Base-by-base conservation (phyloP, 2,329 filamentous ascomycete genomes). In the Aquanectria penicillioides region DNA sequence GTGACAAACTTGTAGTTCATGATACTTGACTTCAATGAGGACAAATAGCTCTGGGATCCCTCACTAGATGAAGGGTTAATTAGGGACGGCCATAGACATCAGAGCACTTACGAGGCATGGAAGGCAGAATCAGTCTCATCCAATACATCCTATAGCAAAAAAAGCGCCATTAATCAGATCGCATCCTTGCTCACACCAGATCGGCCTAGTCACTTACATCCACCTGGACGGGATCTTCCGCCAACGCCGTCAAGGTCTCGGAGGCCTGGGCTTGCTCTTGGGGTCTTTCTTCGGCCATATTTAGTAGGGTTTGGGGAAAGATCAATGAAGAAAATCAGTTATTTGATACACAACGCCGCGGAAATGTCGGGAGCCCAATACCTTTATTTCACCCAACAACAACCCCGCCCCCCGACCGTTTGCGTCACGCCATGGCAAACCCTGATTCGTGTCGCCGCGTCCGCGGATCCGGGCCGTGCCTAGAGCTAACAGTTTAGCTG, bases 1-100 rank as follows among this genome's bases (percentile, higher is more conserved):
- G 11, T 9, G 7, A 28, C 57, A 6, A 38, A 59, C 57, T 54
- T 59, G 44, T 59, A 59, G 44, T 59, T 55, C 31, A 59, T 34
- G 28, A 59, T 50, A 22, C 57, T 59, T 2, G 57, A 59, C 29
- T 55, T 50, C 5, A 59, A 38, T n/a, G 57, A 59, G 11, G 57
- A 44, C 23, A 55, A 13, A 18, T 55, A 54, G 20, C 57, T 59
- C 7, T 28, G 46, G 18, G 57, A 59, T 28, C 28, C 44, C 18
- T 59, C 57, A 3, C 50, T 59, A 28, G 37, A 22, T 4, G 18
- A 40, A 25, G 11, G 8, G 37, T 51, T 15, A 51, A 20, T 15
- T n/a, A 12, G 18, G 3, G 4, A n/a, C 34, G 2, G 2, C 10
- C 10, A 12, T n/a, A 6, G 3, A 6, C 15, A 25, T 20, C 12